Evolutionary conservation across 768 basidiomycete genomes (phyloP), one percentile per base, ranked within the genome.

Genomic region (Saitozyma podzolica): DNA sequence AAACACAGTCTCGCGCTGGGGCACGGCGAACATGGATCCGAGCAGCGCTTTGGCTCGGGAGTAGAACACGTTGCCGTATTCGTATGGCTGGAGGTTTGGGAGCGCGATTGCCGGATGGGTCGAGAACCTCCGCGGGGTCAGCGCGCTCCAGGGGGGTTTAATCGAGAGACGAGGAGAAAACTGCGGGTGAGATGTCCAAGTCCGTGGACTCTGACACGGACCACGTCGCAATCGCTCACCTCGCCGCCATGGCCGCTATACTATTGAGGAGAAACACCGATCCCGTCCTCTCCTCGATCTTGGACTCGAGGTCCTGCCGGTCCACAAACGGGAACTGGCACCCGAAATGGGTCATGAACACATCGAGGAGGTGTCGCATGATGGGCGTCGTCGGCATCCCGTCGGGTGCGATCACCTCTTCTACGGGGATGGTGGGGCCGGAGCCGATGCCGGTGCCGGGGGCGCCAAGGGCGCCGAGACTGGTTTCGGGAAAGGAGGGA

Each of bases 311-410:
- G 8, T 17, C 16, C 13, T 37, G 9, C 16, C 52, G 52, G n/a
- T 66, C 63, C 10, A 74, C 45, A 40, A 66, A 72, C 8, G 73
- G 73, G 50, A 69, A 74, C 37, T 70, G 68, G 16, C 63, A 67
- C 0, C 68, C 70, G 47, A 72, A 62, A 20, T 69, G 67, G 0
- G 45, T 47, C 54, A 68, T 55, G 54, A 74, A 74, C 37, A 74
- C 50, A 54, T 69, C 53, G 14, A 69, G 52, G 4, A 74, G 63
- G 43, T 69, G 65, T 9, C 43, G 43, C 66, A 69, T 67, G n/a
- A 72, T 63, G 1, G 57, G 19, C 5, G 52, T 14, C 13, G 19
- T 54, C 0, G 73, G 73, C 16, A 65, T 29, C 14, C 65, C 62
- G 42, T 67, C 61, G n/a, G 63, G 40, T 2, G 50, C 59, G n/a